Conservation (phyloP, 129 eudicot genomes). For the Saposhnikovia divaricata region DNA sequence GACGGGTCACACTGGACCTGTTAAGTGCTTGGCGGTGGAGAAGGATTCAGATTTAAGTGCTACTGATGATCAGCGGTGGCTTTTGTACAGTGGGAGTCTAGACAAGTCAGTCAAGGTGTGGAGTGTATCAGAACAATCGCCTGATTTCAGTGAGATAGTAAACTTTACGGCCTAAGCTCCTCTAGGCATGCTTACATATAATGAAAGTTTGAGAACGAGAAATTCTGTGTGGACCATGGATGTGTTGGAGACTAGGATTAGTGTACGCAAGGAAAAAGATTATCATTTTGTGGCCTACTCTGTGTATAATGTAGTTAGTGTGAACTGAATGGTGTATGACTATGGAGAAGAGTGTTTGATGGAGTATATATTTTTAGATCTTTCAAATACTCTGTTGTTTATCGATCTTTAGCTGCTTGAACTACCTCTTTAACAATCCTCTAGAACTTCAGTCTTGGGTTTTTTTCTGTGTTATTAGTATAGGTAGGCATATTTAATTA, state of each 20-base stretch:
- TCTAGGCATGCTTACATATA: neutral
- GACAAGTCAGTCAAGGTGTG: slow-evolving; percentile 93
- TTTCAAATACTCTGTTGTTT: too few species aligned
- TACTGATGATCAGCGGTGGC: slow-evolving; percentile 36
- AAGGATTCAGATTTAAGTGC: slow-evolving; percentile 30
- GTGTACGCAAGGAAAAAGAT: neutral
- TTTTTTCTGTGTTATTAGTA: too few species aligned
- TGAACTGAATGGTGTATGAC: neutral
- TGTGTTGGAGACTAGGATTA: neutral
- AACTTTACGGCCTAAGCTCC: neutral
- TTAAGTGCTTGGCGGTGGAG: slow-evolving; percentile 76
- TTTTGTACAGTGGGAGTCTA: slow-evolving; percentile 83
- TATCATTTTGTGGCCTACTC: neutral
- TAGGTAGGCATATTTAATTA: too few species aligned
- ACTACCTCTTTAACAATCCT: too few species aligned
- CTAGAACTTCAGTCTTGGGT: too few species aligned
- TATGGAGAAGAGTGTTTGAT: too few species aligned
- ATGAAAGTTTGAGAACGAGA: too few species aligned
- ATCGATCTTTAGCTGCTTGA: too few species aligned
- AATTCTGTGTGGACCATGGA: neutral
- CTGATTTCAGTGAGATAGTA: slow-evolving; percentile 20
- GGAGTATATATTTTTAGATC: too few species aligned
- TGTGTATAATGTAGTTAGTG: neutral
- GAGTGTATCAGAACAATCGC: slow-evolving; percentile 66
- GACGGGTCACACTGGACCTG: slow-evolving; percentile 79